Base-by-base conservation (phyloP, 495 filamentous ascomycete genomes). In the Penicillium bialowiezense region DNA sequence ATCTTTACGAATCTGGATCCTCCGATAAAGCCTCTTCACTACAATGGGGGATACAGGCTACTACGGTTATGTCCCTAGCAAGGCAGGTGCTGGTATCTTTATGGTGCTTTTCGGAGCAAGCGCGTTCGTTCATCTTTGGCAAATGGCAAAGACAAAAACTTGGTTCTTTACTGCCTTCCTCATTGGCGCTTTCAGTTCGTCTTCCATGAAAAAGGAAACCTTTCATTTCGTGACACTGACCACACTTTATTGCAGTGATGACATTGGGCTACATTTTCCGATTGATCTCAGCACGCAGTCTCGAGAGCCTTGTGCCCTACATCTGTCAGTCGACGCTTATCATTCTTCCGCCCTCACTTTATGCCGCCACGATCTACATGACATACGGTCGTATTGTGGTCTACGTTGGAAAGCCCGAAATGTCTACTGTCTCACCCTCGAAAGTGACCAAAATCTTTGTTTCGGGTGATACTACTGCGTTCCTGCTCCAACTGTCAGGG, bases 351-450 rank as follows among this genome's bases (percentile, higher is more conserved):
- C 65, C 63, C 2, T 58, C 62, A 0, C 65, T 44, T 13, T 59
- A 55, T 21, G 56, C 56, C 26, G 67, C 67, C 8, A 61, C 67
- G 9, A 63, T 70, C 19, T 70, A 70, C 54, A 70, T 70, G 64
- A 59, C 52, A 35, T 62, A 66, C 21, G 64, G 64, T n/a, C 55
- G 64, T 1, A 55, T 67, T 23, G 62, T 70, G 19, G 20, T 33
- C 3, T 55, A 44, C 33, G 50, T 54, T 14, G 46, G 48, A 10
- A 39, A 48, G 5, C 62, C 58, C 26, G 31, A 64, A 1, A 32
- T 61, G n/a, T 64, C 62, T 4, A 49, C 62, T 34, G 48, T 70
- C 23, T 33, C 47, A 17, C 53, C 60, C 2, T 26, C 12, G 7
- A 60, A 57, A 46, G 54, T 64, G 18, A 70, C 64, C 38, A 58